A percentile compares a stretch with the other conserved stretches of the same genome.
These are phyloP conservation scores for Drosera spatulata DNA, from an alignment of 179 eudicot genomes.

Conservation along the genomic window DNA sequence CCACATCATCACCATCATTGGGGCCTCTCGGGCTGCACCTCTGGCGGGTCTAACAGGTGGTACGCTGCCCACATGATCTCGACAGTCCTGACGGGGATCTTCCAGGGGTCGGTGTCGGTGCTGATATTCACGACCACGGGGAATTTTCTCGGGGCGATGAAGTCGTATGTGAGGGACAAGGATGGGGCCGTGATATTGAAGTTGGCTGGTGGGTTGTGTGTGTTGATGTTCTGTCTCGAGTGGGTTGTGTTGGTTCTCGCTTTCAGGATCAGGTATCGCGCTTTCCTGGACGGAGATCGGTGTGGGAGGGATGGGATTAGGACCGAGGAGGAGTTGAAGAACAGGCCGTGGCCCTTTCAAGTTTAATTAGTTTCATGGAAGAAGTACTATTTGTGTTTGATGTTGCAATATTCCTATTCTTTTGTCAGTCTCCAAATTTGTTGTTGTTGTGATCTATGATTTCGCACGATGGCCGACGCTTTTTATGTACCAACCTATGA, in stretches of 20 bases:
- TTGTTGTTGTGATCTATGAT: no score
- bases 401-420: no score
- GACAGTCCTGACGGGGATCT: constrained; percentile 52
- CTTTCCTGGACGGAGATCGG: constrained; percentile 18
- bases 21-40: constrained; percentile 33
- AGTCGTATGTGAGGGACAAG: constrained; percentile 53
- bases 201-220: constrained; percentile 55
- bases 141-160: constrained; percentile 33
- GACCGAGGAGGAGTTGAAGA: constrained; percentile 39
- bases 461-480: no score
- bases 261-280: constrained; percentile 38
- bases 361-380: constrained; percentile 6
- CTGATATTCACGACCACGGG: constrained; percentile 39
- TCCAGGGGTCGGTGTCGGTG: constrained; percentile 61
- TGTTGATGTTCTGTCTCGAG: constrained; percentile 52
- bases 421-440: no score
- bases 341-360: constrained; percentile 51
- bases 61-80: constrained; percentile 38
- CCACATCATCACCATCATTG: constrained; percentile 37
- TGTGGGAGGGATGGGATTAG: constrained; percentile 8
- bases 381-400: no score
- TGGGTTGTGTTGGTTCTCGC: constrained; percentile 59
- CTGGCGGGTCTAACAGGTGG: constrained; percentile 22
- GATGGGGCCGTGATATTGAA: constrained; percentile 55
- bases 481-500: no score